Base-by-base conservation (phyloP, 2,329 filamentous ascomycete genomes). In the Chrysosporium keratinophilum region DNA sequence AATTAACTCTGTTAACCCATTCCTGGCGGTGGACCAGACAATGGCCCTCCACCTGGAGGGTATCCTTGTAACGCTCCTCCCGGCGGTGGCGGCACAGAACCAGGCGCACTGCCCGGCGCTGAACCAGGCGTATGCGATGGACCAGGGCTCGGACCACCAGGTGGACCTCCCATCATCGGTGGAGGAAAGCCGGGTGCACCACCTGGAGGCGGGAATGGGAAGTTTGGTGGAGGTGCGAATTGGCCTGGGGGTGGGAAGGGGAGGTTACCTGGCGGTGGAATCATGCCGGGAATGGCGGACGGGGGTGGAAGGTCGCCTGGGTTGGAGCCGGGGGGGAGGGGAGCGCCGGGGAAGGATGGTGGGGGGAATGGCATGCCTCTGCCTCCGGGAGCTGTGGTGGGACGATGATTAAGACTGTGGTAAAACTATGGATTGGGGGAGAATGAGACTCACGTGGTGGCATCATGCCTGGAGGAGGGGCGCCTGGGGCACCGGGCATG, bases 291-390 rank as follows among this genome's bases (percentile, higher is more conserved):
- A 17, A 39, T 43, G n/a, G 23, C 28, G 23, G 20, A 12, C 14
- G 50, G 50, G 11, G 23, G 41, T 40, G 50, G 50, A 19, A 52
- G 40, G 1, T 52, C 50, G 33, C 42, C 42, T 28, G 50, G 11
- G 20, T 28, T 31, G 23, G 34, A 28, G 17, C 28, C 65, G 39
- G 66, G 65, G 46, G 45, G 43, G 34, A 33, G 31, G 39, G 71
- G 71, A 64, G 70, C 66, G 57, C 68, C 67, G 45, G 37, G 60
- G 58, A 54, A 68, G 10, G 71, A 74, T 6, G 77, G 76, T 3
- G 77, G 78, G 57, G 81, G 77, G 40, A 73, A 77, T 47, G 68
- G 66, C 65, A 76, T 72, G 58, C 78, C 77, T 61, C 76, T 74
- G 53, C 74, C 77, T 56, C 75, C 78, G 41, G 80, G 79, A 56